Percentiles rank a stretch among this genome's conserved stretches.
Evolutionary conservation across 2,329 filamentous ascomycete genomes (phyloP).

Genomic region (Clarireedia homoeocarpa): DNA sequence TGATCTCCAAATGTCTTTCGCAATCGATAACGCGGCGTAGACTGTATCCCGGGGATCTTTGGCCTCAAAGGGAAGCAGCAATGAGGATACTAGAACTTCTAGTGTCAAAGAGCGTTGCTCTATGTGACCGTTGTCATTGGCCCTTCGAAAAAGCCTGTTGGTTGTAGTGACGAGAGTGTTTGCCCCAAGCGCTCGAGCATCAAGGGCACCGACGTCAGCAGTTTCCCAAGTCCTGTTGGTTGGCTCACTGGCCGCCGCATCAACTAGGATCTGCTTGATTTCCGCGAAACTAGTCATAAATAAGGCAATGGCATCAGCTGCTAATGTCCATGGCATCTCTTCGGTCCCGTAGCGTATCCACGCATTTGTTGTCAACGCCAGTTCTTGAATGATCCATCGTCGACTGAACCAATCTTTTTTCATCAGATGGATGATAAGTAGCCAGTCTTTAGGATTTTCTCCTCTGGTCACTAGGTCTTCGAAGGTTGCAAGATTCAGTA

Average conservation of each 20-base stretch:
- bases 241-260: neutral
- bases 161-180: constrained; percentile 13
- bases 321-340: constrained; percentile 31
- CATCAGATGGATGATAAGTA: constrained; percentile 14
- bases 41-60: constrained; percentile 16
- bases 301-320: constrained; percentile 17
- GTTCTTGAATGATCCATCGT: constrained; percentile 35
- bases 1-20: constrained; percentile 12
- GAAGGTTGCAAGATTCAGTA: constrained; percentile 8
- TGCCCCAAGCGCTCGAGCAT: constrained; percentile 15
- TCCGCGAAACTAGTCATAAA: constrained; percentile 13
- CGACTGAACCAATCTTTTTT: constrained; percentile 31
- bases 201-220: neutral
- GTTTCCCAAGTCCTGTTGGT: neutral
- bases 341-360: constrained; percentile 31
- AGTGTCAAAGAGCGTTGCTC: constrained; percentile 13
- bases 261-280: constrained; percentile 7
- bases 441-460: neutral
- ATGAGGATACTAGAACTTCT: constrained; percentile 15
- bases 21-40: constrained; percentile 15
- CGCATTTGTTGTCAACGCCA: constrained; percentile 30
- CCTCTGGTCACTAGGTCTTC: neutral
- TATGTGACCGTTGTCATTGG: constrained; percentile 11
- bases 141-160: constrained; percentile 14
- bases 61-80: constrained; percentile 17